Evolutionary conservation across 495 filamentous ascomycete species (phyloP).

Genomic region (Penicillium desertorum): DNA sequence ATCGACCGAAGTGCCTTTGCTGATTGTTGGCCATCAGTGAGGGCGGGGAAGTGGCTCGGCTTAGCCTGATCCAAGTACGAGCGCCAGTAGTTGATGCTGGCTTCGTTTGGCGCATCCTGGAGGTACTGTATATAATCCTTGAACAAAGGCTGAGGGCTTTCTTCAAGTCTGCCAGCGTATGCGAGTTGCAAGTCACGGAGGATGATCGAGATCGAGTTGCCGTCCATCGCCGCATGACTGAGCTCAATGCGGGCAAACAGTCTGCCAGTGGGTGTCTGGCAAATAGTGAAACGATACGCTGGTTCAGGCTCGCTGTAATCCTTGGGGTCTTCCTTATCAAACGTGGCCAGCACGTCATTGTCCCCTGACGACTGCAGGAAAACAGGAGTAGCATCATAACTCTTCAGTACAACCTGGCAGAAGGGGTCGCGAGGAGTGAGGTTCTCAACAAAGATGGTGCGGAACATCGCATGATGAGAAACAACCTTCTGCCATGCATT

Average conservation of each 20-base stretch:
- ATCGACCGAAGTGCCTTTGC: conserved; percentile 34
- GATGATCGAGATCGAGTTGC: conserved; percentile 48
- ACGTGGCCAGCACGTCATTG: conserved; percentile 29
- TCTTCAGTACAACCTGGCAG: conserved; percentile 53
- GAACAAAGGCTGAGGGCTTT: conserved; percentile 46
- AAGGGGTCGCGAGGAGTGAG: conserved; percentile 45
- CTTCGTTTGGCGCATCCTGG: conserved; percentile 31
- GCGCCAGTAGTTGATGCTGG: conserved; percentile 54
- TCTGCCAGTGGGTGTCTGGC: conserved; percentile 37
- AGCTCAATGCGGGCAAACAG: conserved; percentile 56
- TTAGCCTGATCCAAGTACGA: conserved; percentile 47
- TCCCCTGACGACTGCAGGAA: conserved; percentile 38
- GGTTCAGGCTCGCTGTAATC: conserved; percentile 37
- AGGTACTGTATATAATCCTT: conserved; percentile 56
- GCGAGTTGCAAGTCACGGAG: conserved; percentile 47
- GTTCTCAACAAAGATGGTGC: conserved; percentile 53
- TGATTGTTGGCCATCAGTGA: conserved; percentile 34
- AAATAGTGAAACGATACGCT: conserved; percentile 52
- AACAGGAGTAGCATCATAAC: conserved; percentile 31
- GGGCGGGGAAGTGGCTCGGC: conserved; percentile 53
- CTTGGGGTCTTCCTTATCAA: conserved; percentile 38
- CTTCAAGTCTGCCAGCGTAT: conserved; percentile 43
- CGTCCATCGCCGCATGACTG: conserved; percentile 56
- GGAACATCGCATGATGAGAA: conserved; percentile 50
- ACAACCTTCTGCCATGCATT: conserved; percentile 51